Base-by-base conservation (phyloP, 2,329 filamentous ascomycete genomes). In the Xylaria arbuscula region DNA sequence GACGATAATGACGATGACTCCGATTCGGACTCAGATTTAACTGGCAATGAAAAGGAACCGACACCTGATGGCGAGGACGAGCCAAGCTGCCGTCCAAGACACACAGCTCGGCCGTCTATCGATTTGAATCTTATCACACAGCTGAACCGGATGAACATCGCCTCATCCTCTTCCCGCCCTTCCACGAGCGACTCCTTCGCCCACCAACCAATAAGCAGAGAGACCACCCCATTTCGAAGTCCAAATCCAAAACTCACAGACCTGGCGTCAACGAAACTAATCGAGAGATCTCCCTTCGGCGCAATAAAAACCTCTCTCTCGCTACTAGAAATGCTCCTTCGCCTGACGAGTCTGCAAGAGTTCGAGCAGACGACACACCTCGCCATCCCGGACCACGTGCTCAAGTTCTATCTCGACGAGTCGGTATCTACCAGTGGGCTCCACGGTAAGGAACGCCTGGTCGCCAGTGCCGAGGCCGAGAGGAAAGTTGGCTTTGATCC, bases 311-410 rank as follows among this genome's bases (percentile, higher is more conserved):
- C 81, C 73, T 90, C 84, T 72, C 81, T 86, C 71, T 97, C 94
- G 1, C 87, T 97, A 9, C 87, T 98, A 62, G 94, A 98, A 79
- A 96, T 95, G 84, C 84, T 97, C 38, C 88, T 97, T 55, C 93
- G 95, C 50, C 86, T 98, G 55, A 90, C 92, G 4, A 93, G 93
- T 24, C 87, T 97, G 15, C 94, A 97, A 77, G 93, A 97, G 82
- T 97, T 96, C 79, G 92, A 97, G 77, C 94, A 98, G 83, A 87
- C 89, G 48, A 94, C 93, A 0, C 94, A 97, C 75, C 86, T 97
- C n/a, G 88, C 93, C 7, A 96, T 97, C 69, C 92, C 92, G 1
- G 94, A 98, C 77, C 93, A 97, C 74, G 88, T 97, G 1, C 84
- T 97, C 48, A 93, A 91, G 61, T 97, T 97, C 82, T 98, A 97